phyloP scores from a whole-genome alignment of 768 basidiomycete species.

The Psilocybe subaeruginosa region DNA sequence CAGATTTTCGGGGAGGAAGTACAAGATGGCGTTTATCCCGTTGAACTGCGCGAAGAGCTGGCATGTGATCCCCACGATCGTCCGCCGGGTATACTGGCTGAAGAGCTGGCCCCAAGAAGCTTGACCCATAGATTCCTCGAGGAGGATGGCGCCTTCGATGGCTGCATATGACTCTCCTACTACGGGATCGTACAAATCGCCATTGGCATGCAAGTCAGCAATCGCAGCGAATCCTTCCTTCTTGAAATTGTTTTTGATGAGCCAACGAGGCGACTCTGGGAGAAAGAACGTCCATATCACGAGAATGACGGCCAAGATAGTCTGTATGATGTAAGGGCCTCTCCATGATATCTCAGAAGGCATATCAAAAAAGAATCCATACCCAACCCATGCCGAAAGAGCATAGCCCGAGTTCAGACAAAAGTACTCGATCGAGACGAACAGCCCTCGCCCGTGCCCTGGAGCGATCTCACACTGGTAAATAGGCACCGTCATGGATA shows the following conservation, averaged over 20 bases:
- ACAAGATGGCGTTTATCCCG: slow-evolving; percentile 60
- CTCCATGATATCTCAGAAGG: slow-evolving; percentile 56
- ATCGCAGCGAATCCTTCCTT: slow-evolving; percentile 52
- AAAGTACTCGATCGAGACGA: slow-evolving; percentile 57
- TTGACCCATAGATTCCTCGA: slow-evolving; percentile 31
- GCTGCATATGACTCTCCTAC: slow-evolving; percentile 53
- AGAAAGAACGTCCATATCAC: slow-evolving; percentile 49
- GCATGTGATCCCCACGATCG: slow-evolving; percentile 53
- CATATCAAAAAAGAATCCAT: slow-evolving; percentile 47
- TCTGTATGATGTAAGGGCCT: slow-evolving; percentile 58
- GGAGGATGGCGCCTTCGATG: slow-evolving; percentile 33
- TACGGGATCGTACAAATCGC: slow-evolving; percentile 44
- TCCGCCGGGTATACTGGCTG: slow-evolving; percentile 50
- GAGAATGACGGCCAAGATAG: slow-evolving; percentile 49
- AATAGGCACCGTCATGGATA: slow-evolving; percentile 54
- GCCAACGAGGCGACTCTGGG: slow-evolving; percentile 57
- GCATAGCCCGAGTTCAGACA: slow-evolving; percentile 55
- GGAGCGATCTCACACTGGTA: slow-evolving; percentile 53
- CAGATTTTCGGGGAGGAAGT: slow-evolving; percentile 57
- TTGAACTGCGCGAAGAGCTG: slow-evolving; percentile 62
- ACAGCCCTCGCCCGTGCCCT: slow-evolving; percentile 49
- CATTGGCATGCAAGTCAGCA: slow-evolving; percentile 59
- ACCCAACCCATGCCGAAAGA: slow-evolving; percentile 51
- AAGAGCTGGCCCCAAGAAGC: slow-evolving; percentile 53
- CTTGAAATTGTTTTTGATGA: slow-evolving; percentile 54